Evolutionary conservation across 495 filamentous ascomycete genomes (phyloP).

Genomic region (Aspergillus heteromorphus): DNA sequence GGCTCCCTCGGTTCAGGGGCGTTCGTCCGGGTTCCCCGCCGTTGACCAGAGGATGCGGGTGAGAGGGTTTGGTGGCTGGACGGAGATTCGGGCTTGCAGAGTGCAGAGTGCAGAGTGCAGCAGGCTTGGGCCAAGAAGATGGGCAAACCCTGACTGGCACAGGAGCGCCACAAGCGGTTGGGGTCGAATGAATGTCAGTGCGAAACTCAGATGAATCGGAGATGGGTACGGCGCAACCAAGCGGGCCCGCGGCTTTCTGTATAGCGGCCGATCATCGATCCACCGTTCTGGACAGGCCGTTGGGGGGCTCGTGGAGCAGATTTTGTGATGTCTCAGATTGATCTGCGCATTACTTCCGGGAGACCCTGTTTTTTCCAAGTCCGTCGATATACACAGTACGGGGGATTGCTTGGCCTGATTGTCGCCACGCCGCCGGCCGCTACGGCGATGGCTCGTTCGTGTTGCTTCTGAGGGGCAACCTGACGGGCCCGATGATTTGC

Average conservation of each 20-base stretch:
- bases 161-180: background rate
- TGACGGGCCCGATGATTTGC: background rate
- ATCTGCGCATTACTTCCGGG: background rate
- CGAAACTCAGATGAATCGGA: conserved; percentile 9
- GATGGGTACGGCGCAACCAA: conserved; percentile 3
- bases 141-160: background rate
- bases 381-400: background rate
- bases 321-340: background rate
- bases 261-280: conserved; percentile 21
- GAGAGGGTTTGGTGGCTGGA: background rate
- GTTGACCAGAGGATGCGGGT: background rate
- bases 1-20: background rate
- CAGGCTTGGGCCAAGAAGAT: background rate
- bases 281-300: conserved; percentile 2
- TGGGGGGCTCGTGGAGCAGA: background rate
- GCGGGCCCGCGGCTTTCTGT: conserved; percentile 11
- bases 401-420: background rate
- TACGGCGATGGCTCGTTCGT: background rate
- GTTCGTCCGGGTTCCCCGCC: background rate
- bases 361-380: too few relatives aligned
- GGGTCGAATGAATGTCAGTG: conserved; percentile 7
- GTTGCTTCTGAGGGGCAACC: background rate
- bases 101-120: too few relatives aligned
- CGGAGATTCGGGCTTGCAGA: too few relatives aligned
- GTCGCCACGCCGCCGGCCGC: background rate